A percentile compares a stretch with the other conserved stretches of the same genome.
phyloP scores from a whole-genome alignment of 306 rosid species.

The Glycine tomentella region DNA sequence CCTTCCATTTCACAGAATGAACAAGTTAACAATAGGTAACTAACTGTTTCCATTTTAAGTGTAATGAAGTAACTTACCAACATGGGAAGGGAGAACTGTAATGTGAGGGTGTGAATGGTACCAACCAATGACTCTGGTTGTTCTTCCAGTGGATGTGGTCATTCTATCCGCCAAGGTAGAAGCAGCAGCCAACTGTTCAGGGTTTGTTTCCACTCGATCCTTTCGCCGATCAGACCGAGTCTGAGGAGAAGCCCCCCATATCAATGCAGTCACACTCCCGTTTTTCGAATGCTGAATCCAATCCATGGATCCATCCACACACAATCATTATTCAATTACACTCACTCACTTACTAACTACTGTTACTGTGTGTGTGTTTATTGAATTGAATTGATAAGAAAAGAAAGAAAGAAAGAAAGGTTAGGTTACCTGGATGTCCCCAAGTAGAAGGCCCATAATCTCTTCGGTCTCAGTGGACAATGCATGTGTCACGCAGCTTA shows the following conservation, averaged over 20 bases:
- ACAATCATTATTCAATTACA: too few relatives aligned
- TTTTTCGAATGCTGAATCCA: slow-evolving; percentile 62
- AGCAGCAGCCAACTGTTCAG: slow-evolving; percentile 98
- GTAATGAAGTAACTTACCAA: slow-evolving; percentile 64
- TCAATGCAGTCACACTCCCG: slow-evolving; percentile 84
- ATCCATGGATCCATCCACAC: neutral
- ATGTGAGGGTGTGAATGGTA: slow-evolving; percentile 99
- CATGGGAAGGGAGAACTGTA: slow-evolving; percentile 98
- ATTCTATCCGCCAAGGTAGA: slow-evolving; percentile 95
- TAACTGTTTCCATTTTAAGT: slow-evolving; percentile 43
- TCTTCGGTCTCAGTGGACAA: slow-evolving; percentile 98
- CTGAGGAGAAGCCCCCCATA: slow-evolving; percentile 99
- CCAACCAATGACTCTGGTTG: slow-evolving; percentile 98
- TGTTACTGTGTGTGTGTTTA: neutral
- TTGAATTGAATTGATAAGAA: neutral
- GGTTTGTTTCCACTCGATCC: slow-evolving; percentile 97
- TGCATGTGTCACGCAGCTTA: slow-evolving; percentile 93
- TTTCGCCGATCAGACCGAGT: slow-evolving; percentile 91
- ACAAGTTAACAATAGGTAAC: slow-evolving; percentile 83
- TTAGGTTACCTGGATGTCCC: slow-evolving; percentile 76
- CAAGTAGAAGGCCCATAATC: slow-evolving; percentile 98
- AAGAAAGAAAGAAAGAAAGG: neutral
- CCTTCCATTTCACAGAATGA: too few relatives aligned
- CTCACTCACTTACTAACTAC: too few relatives aligned
- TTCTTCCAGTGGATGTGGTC: slow-evolving; percentile 72